Evolutionary conservation across 106 monocot genomes (phyloP), one percentile per base, ranked within the genome.

Genomic region (Dendrobium huoshanense): DNA sequence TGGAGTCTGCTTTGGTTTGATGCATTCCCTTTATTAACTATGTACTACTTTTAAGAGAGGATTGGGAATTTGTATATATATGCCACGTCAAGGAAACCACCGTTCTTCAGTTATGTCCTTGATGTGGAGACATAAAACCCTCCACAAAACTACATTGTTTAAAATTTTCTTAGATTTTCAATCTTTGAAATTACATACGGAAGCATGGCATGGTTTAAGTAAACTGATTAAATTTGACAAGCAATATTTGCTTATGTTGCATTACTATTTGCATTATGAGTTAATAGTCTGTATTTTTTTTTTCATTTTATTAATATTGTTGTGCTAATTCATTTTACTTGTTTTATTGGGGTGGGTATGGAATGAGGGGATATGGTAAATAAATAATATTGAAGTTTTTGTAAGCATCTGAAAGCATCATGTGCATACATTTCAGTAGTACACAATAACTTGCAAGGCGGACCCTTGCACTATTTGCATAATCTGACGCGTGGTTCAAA

Each of bases 281-380:
- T 61, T 61, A 8, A 17, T 56, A 56, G 56, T 19, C 19, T 61
- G 59, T 59, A 59, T 61, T 9, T 10, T 51, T 61, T 61, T 61
- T 61, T 61, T 61, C 59, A n/a, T 61, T 61, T 22, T 61, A 61
- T 61, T 61, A 61, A 61, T 61, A 22, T 61, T 61, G 59, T n/a
- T 3, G 0, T 61, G 7, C 6, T 20, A 61, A 51, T 15, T 51
- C 51, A 13, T 51, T 51, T 51, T 61, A 5, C 22, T 61, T 61
- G 19, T 61, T 61, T 15, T 61, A 61, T 5, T 61, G 61, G 22
- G 61, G 7, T 56, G 19, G 61, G 22, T 61, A 1, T 61, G 22
- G 5, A 22, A 6, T 19, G 24, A 61, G 5, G 61, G 20, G 61
- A 61, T 61, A 61, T 61, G 61, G 22, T 61, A 22, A 61, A n/a